These are phyloP conservation scores for Nemania bipapillata DNA, from an alignment of 2,329 filamentous ascomycete species.

Conservation along the genomic window DNA sequence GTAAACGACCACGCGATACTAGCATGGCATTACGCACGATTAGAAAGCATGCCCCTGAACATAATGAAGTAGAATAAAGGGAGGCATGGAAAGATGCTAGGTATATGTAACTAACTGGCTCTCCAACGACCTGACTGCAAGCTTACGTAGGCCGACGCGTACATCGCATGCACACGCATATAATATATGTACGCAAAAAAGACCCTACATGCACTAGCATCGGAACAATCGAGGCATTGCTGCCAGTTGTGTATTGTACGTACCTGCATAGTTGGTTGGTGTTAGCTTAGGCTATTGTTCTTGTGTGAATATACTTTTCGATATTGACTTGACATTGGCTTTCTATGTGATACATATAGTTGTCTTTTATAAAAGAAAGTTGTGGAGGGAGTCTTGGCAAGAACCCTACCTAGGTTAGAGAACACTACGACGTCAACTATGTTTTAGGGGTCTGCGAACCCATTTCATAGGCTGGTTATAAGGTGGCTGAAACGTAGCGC, in stretches of 20 bases:
- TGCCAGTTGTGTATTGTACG: background rate
- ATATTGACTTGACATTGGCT: background rate
- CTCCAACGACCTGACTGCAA: slow-evolving; percentile 4
- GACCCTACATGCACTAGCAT: background rate
- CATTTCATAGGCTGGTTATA: slow-evolving; percentile 11
- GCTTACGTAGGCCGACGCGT: slow-evolving; percentile 36
- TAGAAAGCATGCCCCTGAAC: background rate
- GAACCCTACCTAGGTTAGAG: background rate
- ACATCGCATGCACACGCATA: background rate
- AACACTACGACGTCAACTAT: background rate
- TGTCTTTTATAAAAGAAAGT: background rate
- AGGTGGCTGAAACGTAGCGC: slow-evolving; percentile 37
- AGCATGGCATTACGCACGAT: background rate
- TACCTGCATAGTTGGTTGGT: background rate
- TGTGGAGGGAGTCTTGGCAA: background rate
- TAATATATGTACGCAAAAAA: background rate
- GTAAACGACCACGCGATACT: background rate
- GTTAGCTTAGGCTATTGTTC: background rate
- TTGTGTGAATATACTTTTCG: background rate
- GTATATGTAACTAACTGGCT: background rate
- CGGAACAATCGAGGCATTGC: background rate
- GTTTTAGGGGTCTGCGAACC: slow-evolving; percentile 7
- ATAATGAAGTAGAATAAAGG: background rate
- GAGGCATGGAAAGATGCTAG: background rate
- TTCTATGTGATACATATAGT: background rate